These are phyloP conservation scores for Ambrosia trifida DNA, from an alignment of 129 eudicot species.

Conservation along the genomic window DNA sequence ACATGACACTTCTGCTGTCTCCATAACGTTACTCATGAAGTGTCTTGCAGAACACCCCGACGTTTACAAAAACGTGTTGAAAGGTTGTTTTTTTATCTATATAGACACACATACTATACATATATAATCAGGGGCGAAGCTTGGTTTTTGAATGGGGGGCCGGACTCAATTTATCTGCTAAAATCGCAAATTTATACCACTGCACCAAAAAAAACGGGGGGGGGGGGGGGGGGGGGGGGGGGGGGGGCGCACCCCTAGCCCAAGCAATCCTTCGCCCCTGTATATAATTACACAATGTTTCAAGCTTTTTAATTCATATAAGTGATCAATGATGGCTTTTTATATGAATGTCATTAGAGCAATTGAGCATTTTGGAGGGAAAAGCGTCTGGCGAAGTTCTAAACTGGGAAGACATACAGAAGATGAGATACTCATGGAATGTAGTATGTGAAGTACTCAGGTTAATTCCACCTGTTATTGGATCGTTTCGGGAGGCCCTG, in stretches of 20 bases:
- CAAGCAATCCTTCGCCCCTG: no score
- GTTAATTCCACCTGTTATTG: conserved; percentile 40
- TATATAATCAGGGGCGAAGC: no score
- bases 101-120: no score
- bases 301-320: no score
- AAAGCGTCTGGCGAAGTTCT: conserved; percentile 38
- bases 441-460: conserved; percentile 60
- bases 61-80: conserved; percentile 25
- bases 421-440: conserved; percentile 74
- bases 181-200: no score
- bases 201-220: no score
- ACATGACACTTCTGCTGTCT: conserved; percentile 25
- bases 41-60: conserved; percentile 25
- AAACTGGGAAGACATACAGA: conserved; percentile 56
- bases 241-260: no score
- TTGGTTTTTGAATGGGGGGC: no score
- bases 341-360: conserved; percentile 36
- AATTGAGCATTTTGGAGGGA: conserved; percentile 38
- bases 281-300: no score
- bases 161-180: no score
- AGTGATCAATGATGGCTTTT: background rate
- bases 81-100: conserved; percentile 12
- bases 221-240: no score
- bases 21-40: conserved; percentile 26
- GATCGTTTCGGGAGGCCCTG: conserved; percentile 53